A percentile compares a stretch with the other conserved stretches of the same genome.
phyloP scores from a whole-genome alignment of 1,284 basidiomycete species.

The Moniliella sp. region DNA sequence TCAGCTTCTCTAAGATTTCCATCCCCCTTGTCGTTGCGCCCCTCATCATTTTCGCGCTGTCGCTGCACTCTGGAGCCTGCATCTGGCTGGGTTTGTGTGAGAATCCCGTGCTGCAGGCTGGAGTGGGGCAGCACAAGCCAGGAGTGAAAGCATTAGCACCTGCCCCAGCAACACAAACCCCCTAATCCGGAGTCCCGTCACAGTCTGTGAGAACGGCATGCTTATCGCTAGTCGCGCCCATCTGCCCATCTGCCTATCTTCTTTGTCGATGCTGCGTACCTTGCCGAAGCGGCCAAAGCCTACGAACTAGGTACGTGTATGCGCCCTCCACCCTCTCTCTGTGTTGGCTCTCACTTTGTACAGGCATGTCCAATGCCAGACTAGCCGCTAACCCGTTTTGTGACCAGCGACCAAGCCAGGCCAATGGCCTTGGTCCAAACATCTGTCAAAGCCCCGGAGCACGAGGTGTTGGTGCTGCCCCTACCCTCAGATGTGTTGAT shows the following conservation, averaged over 20 bases:
- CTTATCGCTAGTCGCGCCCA: conserved; percentile 62
- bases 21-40: too few relatives aligned
- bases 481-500: conserved; percentile 70
- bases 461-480: conserved; percentile 64
- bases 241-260: conserved; percentile 75
- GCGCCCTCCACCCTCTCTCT: neutral
- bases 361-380: too few relatives aligned
- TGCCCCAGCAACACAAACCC: conserved; percentile 48
- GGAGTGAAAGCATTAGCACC: conserved; percentile 52
- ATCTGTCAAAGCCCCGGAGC: conserved; percentile 85
- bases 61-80: too few relatives aligned
- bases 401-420: conserved; percentile 63
- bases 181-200: conserved; percentile 40
- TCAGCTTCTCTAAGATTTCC: too few relatives aligned
- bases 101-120: conserved; percentile 54
- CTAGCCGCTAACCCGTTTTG: too few relatives aligned
- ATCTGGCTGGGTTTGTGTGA: too few relatives aligned
- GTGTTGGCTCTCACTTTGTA: neutral
- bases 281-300: conserved; percentile 58
- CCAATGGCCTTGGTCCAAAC: conserved; percentile 82
- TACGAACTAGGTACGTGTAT: conserved; percentile 61
- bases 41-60: too few relatives aligned
- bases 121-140: conserved; percentile 79
- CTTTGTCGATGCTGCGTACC: conserved; percentile 77
- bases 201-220: conserved; percentile 55